phyloP scores from a whole-genome alignment of 495 filamentous ascomycete species.

The Parathielavia hyrcaniae region DNA sequence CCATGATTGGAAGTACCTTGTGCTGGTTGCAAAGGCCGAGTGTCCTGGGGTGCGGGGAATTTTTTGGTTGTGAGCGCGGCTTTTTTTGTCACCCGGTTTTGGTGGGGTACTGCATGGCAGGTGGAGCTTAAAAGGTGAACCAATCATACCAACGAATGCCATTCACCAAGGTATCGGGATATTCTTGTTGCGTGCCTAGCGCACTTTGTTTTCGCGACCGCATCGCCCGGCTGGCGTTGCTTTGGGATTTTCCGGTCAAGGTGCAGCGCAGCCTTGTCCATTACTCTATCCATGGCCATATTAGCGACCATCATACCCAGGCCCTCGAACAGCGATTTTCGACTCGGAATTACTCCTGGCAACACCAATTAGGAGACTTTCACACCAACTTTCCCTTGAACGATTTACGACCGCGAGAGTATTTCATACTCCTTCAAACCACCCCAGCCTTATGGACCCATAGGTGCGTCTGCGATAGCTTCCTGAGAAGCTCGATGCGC shows the following conservation, averaged over 20 bases:
- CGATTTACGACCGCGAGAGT: neutral
- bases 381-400: neutral
- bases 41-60: too few relatives aligned
- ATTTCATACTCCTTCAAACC: too few relatives aligned
- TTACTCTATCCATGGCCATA: neutral
- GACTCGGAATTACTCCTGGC: neutral
- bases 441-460: too few relatives aligned
- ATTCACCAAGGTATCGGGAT: conserved; percentile 9
- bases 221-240: conserved; percentile 22
- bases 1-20: too few relatives aligned
- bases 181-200: conserved; percentile 29
- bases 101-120: too few relatives aligned
- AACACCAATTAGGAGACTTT: neutral
- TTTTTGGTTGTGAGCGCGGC: too few relatives aligned
- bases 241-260: conserved; percentile 29
- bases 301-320: too few relatives aligned
- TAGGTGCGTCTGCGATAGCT: too few relatives aligned
- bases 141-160: neutral
- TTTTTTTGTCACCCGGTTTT: too few relatives aligned
- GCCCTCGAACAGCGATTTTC: neutral
- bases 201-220: conserved; percentile 30
- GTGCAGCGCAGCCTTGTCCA: conserved; percentile 17
- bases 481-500: too few relatives aligned
- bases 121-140: neutral
- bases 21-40: too few relatives aligned